These are phyloP conservation scores for Galerina marginata DNA, from an alignment of 768 basidiomycete species.

Conservation along the genomic window DNA sequence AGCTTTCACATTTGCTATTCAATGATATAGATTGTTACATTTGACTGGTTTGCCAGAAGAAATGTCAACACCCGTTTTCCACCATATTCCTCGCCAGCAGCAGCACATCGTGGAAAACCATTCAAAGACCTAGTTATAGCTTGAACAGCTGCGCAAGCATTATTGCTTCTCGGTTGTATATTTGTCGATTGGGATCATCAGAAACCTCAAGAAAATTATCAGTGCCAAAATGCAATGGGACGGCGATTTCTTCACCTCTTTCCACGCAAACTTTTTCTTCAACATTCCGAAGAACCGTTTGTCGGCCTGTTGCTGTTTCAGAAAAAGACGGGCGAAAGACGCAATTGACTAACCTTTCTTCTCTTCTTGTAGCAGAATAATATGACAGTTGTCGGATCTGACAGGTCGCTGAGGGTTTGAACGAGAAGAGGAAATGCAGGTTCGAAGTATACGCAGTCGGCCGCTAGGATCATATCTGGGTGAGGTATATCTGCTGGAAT, in stretches of 20 bases:
- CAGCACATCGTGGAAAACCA: background rate
- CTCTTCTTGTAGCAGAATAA: constrained; percentile 95
- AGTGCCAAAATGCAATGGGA: background rate
- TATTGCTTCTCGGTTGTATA: constrained; percentile 70
- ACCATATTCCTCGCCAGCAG: too few relatives aligned
- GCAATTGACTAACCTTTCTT: constrained; percentile 63
- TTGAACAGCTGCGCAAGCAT: constrained; percentile 60
- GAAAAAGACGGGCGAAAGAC: background rate
- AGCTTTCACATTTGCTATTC: too few relatives aligned
- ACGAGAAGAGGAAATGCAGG: constrained; percentile 90
- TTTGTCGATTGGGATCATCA: constrained; percentile 64
- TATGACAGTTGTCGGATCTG: constrained; percentile 62
- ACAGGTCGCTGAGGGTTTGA: constrained; percentile 72
- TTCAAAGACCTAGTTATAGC: constrained; percentile 14
- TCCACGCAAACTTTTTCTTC: constrained; percentile 79
- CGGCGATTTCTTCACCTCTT: constrained; percentile 46
- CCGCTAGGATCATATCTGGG: constrained; percentile 81
- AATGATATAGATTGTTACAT: too few relatives aligned
- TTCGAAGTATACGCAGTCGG: constrained; percentile 96
- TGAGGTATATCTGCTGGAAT: constrained; percentile 51
- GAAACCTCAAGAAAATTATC: constrained; percentile 45
- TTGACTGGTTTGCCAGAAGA: too few relatives aligned
- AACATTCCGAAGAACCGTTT: constrained; percentile 84
- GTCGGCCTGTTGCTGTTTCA: constrained; percentile 64
- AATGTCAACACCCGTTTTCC: too few relatives aligned